Evolutionary conservation across 2,329 filamentous ascomycete genomes (phyloP).

Genomic region (Alternaria solani): DNA sequence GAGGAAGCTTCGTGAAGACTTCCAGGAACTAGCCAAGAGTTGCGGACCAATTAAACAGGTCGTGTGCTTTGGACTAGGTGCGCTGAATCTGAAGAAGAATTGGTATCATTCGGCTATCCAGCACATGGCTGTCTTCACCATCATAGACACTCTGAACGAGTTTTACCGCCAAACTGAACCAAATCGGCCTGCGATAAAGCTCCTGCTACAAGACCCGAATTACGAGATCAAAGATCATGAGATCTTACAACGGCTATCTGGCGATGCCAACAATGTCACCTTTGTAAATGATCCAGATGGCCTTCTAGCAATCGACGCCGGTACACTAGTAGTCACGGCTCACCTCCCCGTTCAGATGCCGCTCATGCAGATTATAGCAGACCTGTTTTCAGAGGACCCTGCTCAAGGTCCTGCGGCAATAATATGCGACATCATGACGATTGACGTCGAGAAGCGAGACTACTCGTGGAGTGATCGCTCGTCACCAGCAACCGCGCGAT

Average conservation of each 20-base stretch:
- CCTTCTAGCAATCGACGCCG: conserved; percentile 23
- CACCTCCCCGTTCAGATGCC: conserved; percentile 23
- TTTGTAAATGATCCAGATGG: conserved; percentile 28
- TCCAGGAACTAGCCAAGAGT: not conserved
- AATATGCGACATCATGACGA: conserved; percentile 4
- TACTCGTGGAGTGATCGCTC: conserved; percentile 10
- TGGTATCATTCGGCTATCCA: conserved; percentile 19
- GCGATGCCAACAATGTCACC: not conserved
- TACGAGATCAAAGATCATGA: conserved; percentile 17
- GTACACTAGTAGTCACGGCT: conserved; percentile 23
- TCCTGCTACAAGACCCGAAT: conserved; percentile 30
- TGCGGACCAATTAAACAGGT: conserved; percentile 15
- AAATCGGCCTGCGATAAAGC: not conserved
- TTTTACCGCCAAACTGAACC: not conserved
- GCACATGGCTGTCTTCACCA: conserved; percentile 23
- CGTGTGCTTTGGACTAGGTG: conserved; percentile 25
- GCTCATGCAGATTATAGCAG: conserved; percentile 28
- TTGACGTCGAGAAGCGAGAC: not conserved
- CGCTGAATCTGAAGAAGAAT: conserved; percentile 1
- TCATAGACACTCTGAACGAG: conserved; percentile 12
- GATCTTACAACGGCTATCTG: conserved; percentile 3
- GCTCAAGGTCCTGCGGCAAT: conserved; percentile 9
- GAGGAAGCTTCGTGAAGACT: not conserved
- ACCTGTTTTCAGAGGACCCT: conserved; percentile 6
- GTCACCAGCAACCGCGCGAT: not conserved